These are phyloP conservation scores for Limonium bicolor DNA, from an alignment of 148 eudicot species.

Conservation along the genomic window DNA sequence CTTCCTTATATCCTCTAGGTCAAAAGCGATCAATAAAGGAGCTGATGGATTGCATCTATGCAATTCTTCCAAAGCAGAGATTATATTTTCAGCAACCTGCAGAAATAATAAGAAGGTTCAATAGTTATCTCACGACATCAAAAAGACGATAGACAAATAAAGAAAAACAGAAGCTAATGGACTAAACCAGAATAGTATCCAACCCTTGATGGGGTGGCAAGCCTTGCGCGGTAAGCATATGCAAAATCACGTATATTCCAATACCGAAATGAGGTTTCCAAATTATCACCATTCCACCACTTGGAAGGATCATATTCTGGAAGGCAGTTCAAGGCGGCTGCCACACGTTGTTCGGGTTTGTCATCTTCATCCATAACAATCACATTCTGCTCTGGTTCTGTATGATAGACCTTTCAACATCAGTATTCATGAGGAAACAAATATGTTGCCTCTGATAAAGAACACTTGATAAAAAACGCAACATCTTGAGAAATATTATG, in stretches of 20 bases:
- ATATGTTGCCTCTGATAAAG: too few relatives aligned
- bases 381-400: constrained; percentile 55
- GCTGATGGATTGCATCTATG: constrained; percentile 47
- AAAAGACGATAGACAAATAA: neutral
- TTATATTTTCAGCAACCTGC: constrained; percentile 83
- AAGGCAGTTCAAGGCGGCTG: constrained; percentile 50
- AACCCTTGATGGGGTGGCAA: constrained; percentile 76
- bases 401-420: constrained; percentile 11
- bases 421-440: too few relatives aligned
- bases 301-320: constrained; percentile 51
- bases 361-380: constrained; percentile 56
- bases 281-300: constrained; percentile 33
- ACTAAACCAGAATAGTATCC: neutral
- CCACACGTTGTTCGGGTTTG: constrained; percentile 63
- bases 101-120: neutral
- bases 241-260: constrained; percentile 98
- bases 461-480: too few relatives aligned
- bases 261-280: constrained; percentile 44
- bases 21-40: constrained; percentile 66
- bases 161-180: neutral
- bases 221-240: constrained; percentile 61
- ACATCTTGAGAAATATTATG: too few relatives aligned
- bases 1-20: constrained; percentile 65
- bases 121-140: too few relatives aligned
- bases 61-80: constrained; percentile 74